Conservation (phyloP, 495 filamentous ascomycete species). For the Trichoderma erinaceum region DNA sequence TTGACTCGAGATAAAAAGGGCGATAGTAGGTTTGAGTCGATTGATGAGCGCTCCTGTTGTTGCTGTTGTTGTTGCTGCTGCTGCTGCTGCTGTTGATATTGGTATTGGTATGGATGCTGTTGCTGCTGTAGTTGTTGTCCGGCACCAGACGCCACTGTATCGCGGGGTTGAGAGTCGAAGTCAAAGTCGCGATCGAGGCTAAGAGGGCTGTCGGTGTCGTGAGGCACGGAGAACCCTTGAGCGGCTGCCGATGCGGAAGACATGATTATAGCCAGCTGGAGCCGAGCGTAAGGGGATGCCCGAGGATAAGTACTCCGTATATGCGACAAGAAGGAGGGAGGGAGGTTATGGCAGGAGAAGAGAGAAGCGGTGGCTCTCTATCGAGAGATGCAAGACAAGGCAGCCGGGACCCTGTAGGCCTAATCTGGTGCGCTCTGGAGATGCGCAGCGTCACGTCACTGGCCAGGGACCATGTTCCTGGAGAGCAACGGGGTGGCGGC, state of each 20-base stretch:
- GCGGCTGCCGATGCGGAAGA: constrained; percentile 8
- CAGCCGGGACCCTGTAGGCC: constrained; percentile 4
- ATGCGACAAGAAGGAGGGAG: neutral
- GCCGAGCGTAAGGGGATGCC: constrained; percentile 1
- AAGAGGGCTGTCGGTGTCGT: constrained; percentile 10
- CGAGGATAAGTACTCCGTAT: constrained; percentile 7
- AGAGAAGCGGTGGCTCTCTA: constrained; percentile 1
- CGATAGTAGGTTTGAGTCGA: constrained; percentile 29
- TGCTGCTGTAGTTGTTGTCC: neutral
- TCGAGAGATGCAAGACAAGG: neutral
- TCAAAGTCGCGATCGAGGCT: neutral
- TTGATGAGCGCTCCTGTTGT: constrained; percentile 13
- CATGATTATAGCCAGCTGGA: neutral
- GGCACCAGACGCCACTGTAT: neutral
- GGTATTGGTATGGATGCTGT: too few relatives aligned
- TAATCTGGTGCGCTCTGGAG: constrained; percentile 7
- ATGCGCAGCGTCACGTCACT: constrained; percentile 12
- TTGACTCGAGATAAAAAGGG: constrained; percentile 35
- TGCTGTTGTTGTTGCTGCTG: neutral
- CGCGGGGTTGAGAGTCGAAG: constrained; percentile 9
- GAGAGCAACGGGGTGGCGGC: neutral
- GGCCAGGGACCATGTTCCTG: constrained; percentile 12
- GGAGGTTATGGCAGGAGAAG: neutral
- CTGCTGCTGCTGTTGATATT: neutral
- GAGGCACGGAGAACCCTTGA: constrained; percentile 9